phyloP scores from a whole-genome alignment of 106 monocot species.

The Platanthera guangdongensis region DNA sequence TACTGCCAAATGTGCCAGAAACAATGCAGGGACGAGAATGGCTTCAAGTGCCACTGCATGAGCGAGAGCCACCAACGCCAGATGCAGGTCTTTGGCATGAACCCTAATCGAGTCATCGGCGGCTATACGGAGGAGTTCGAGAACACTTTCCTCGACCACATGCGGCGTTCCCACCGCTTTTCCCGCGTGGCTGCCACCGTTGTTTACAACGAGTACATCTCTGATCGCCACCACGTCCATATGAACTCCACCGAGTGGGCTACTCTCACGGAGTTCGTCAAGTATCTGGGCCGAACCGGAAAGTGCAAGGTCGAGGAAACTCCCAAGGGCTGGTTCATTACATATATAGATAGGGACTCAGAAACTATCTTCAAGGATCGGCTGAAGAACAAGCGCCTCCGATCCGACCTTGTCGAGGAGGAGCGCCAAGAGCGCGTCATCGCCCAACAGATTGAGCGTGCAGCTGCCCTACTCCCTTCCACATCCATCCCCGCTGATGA shows the following conservation, averaged over 20 bases:
- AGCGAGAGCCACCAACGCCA: conserved; percentile 93
- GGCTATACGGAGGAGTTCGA: conserved; percentile 92
- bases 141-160: conserved; percentile 50
- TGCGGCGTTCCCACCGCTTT: conserved; percentile 79
- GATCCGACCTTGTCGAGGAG: conserved; percentile 76
- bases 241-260: conserved; percentile 98
- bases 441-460: conserved; percentile 70
- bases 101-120: conserved; percentile 65
- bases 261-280: conserved; percentile 92
- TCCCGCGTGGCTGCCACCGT: conserved; percentile 93
- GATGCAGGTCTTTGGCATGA: conserved; percentile 97
- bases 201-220: conserved; percentile 93
- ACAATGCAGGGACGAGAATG: conserved; percentile 99
- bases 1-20: conserved; percentile 99
- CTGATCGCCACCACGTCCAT: conserved; percentile 83
- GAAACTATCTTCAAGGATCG: conserved; percentile 74
- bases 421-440: conserved; percentile 74
- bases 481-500: neutral
- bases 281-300: conserved; percentile 72
- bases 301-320: conserved; percentile 94
- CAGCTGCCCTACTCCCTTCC: conserved; percentile 9
- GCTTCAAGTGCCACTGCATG: conserved; percentile 99
- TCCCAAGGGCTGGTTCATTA: conserved; percentile 97
- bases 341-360: conserved; percentile 86
- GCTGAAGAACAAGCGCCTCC: conserved; percentile 58